These are phyloP conservation scores for Bonia amplexicaulis DNA, from an alignment of 176 grass and related monocot genomes.

Conservation along the genomic window DNA sequence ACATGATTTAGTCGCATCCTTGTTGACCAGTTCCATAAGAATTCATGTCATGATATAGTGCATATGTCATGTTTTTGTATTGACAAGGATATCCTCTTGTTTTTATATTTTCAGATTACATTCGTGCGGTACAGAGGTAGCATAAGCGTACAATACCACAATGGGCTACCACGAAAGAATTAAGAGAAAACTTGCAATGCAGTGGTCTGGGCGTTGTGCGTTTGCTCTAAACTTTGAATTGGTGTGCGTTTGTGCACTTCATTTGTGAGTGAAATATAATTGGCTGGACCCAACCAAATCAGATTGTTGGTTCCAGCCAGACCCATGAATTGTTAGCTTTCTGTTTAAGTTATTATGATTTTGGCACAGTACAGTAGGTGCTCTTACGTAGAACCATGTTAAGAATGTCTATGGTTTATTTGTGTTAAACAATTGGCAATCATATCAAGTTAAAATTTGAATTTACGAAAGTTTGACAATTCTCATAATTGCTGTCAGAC, in stretches of 20 bases:
- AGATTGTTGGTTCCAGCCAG: not conserved
- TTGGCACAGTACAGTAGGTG: not conserved
- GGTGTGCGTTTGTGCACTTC: not conserved
- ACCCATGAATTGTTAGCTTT: not conserved
- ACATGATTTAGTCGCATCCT: not conserved
- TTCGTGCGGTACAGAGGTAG: not conserved
- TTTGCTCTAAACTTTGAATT: not conserved
- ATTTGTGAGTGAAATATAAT: not conserved
- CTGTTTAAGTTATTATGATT: not conserved
- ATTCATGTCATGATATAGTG: not conserved
- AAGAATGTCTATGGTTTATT: too few relatives aligned
- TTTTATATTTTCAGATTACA: not conserved
- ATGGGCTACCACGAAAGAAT: not conserved
- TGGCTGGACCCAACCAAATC: not conserved
- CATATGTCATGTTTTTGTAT: not conserved
- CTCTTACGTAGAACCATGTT: not conserved
- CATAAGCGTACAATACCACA: not conserved
- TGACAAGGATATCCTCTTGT: not conserved
- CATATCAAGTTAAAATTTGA: too few relatives aligned
- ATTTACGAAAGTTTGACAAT: too few relatives aligned
- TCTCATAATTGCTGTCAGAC: too few relatives aligned
- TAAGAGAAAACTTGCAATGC: not conserved
- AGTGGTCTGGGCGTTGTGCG: not conserved
- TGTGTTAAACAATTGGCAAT: too few relatives aligned
- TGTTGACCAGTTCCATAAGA: not conserved